Base-by-base conservation (phyloP, 2,329 filamentous ascomycete genomes). In the Pleomassaria siparia region DNA sequence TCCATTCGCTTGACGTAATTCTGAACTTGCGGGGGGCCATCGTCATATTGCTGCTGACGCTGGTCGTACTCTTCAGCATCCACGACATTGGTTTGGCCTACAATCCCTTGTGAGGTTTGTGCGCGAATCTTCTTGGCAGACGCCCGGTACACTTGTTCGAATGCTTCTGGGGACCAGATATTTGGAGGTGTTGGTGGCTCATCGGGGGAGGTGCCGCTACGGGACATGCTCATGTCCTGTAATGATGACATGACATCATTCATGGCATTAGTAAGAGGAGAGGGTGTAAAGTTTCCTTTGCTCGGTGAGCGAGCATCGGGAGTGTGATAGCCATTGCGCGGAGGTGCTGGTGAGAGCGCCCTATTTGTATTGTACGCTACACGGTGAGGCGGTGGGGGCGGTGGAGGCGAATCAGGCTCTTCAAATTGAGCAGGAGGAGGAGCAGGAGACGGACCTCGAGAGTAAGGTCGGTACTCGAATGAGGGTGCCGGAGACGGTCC, bases 191-290 rank as follows among this genome's bases (percentile, higher is more conserved):
- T 74, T 33, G 83, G 78, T 1, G 83, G 79, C 22, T 81, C 79
- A 26, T 81, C 79, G 12, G 76, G 61, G 53, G 76, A 76, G 24
- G 74, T 71, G 18, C 79, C 74, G 46, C 80, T 79, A 33, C 52
- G 51, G 12, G 81, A 76, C 58, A 86, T 77, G 15, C 86, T 86
- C 77, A 99, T 89, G 50, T 91, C 91, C 64, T 95, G 87, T 35
- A 99, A 73, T 46, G 94, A 95, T 56, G 94, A 90, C 84, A 97
- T 96, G 3, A 99, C 91, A 70, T 95, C 92, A 64, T 97, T 92
- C 91, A 99, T 99, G 1, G 94, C 94, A 69, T 91, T 90, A 49
- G 94, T 82, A 2, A 99, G 75, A 0, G 94, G 94, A 2, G 94
- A 97, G 1, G 94, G 94, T 0, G 94, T 99, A 67, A 30, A 76